phyloP scores from a whole-genome alignment of 1,284 basidiomycete species.

The Golubevia sp. region DNA sequence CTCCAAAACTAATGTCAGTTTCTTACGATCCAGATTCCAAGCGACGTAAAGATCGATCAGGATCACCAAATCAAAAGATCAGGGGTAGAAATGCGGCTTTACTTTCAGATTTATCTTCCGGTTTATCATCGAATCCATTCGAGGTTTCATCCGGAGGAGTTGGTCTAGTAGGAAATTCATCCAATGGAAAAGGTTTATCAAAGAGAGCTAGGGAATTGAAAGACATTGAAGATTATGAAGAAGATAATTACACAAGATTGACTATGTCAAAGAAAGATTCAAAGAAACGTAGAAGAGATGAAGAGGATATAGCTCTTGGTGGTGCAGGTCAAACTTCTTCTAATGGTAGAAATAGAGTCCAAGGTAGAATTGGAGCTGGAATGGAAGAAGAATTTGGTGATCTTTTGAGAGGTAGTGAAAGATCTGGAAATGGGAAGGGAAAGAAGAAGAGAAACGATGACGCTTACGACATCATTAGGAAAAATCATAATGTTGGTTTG shows the following conservation, averaged over 20 bases:
- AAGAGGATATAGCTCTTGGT: conserved; percentile 55
- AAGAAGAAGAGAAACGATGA: conserved; percentile 30
- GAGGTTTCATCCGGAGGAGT: conserved; percentile 47
- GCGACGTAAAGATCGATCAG: too few relatives aligned
- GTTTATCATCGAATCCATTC: conserved; percentile 54
- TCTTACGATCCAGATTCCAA: too few relatives aligned
- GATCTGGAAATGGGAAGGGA: conserved; percentile 18
- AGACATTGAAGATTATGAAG: conserved; percentile 39
- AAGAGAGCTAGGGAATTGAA: conserved; percentile 28
- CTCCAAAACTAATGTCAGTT: too few relatives aligned
- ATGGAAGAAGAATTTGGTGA: conserved; percentile 60
- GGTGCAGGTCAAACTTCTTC: conserved; percentile 46
- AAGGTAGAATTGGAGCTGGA: conserved; percentile 49
- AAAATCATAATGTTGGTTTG: conserved; percentile 13
- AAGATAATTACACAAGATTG: conserved; percentile 56
- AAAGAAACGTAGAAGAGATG: conserved; percentile 47
- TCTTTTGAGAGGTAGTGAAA: conserved; percentile 28
- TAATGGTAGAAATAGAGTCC: conserved; percentile 22
- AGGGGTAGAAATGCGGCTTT: conserved; percentile 33
- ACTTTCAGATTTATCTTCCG: conserved; percentile 45
- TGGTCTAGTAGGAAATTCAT: conserved; percentile 32
- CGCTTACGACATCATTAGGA: conserved; percentile 20
- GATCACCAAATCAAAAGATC: not conserved
- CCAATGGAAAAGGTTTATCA: conserved; percentile 41
- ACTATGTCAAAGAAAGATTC: conserved; percentile 52